Percentiles rank a stretch among this genome's conserved stretches.
Evolutionary conservation across 225 moss, liverwort and hornwort genomes (phyloP).

Genomic region (Takakia lepidozioides): DNA sequence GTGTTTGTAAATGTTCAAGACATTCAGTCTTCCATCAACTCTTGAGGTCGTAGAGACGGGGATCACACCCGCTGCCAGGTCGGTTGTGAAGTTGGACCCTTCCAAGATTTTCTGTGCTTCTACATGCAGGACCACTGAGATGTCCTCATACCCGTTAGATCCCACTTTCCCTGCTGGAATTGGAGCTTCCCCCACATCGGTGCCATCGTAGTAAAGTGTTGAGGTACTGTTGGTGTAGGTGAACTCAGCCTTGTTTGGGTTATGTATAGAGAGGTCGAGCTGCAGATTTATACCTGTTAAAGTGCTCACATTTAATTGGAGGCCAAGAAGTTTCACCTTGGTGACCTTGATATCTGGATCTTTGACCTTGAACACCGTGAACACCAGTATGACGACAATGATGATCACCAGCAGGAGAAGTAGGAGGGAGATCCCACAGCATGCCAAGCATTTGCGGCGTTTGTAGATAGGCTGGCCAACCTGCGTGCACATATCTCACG

Average conservation of each 20-base stretch:
- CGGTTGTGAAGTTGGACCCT: conserved; percentile 18
- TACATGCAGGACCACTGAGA: conserved; percentile 23
- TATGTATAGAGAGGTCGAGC: conserved; percentile 32
- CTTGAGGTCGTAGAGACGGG: conserved; percentile 27
- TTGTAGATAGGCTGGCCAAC: conserved; percentile 5
- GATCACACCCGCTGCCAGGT: conserved; percentile 25
- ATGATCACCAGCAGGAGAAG: conserved; percentile 8
- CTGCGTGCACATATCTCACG: too few relatives aligned
- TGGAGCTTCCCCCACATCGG: conserved; percentile 31
- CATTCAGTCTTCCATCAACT: conserved; percentile 31
- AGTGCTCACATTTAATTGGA: conserved; percentile 12
- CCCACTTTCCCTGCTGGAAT: conserved; percentile 39
- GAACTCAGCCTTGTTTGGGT: conserved; percentile 55
- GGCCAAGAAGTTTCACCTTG: conserved; percentile 26
- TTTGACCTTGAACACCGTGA: conserved; percentile 47
- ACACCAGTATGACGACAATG: conserved; percentile 27
- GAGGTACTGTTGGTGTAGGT: conserved; percentile 43
- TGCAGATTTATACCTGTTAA: conserved; percentile 22
- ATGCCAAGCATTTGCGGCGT: conserved; percentile 8
- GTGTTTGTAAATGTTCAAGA: conserved; percentile 43
- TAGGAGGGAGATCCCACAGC: neutral
- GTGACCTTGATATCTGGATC: conserved; percentile 39
- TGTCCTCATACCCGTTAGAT: conserved; percentile 19
- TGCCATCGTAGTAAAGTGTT: conserved; percentile 30
- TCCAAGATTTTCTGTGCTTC: conserved; percentile 11